Conservation (phyloP, 2,329 filamentous ascomycete genomes). For the Amphichorda felina region DNA sequence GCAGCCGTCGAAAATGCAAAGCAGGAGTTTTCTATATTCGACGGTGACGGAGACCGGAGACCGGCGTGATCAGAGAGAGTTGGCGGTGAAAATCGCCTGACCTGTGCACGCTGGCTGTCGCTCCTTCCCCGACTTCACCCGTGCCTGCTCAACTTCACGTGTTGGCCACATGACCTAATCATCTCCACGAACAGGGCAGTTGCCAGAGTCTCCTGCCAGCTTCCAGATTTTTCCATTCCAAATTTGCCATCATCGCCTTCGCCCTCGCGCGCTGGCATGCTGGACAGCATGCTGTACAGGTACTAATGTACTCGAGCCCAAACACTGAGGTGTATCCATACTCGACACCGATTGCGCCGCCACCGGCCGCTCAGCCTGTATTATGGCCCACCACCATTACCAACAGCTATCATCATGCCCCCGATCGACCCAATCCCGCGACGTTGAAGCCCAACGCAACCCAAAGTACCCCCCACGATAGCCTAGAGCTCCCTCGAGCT, state of each 20-base stretch:
- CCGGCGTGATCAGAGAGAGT: neutral
- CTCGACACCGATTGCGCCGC: too few relatives aligned
- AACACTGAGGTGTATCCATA: too few relatives aligned
- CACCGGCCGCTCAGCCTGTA: too few relatives aligned
- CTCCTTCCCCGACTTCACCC: conserved; percentile 1
- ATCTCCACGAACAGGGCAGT: neutral
- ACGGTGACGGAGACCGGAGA: neutral
- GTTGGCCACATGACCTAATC: neutral
- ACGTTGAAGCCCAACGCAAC: conserved; percentile 2
- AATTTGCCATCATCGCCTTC: too few relatives aligned
- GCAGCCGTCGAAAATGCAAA: too few relatives aligned
- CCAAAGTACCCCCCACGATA: neutral
- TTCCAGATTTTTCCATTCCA: too few relatives aligned
- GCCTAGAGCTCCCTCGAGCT: neutral
- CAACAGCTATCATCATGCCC: neutral
- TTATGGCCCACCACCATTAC: neutral
- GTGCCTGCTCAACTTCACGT: neutral
- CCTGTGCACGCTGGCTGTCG: neutral
- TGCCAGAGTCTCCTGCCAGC: too few relatives aligned
- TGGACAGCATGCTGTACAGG: too few relatives aligned
- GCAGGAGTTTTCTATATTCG: too few relatives aligned
- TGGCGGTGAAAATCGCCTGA: neutral
- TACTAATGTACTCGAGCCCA: too few relatives aligned
- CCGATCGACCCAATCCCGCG: conserved; percentile 2
- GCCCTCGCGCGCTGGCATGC: too few relatives aligned